Evolutionary conservation across 371 early-diverging fungal species (phyloP), one percentile per base, ranked within the genome.

Genomic region (Synchytrium microbalum): DNA sequence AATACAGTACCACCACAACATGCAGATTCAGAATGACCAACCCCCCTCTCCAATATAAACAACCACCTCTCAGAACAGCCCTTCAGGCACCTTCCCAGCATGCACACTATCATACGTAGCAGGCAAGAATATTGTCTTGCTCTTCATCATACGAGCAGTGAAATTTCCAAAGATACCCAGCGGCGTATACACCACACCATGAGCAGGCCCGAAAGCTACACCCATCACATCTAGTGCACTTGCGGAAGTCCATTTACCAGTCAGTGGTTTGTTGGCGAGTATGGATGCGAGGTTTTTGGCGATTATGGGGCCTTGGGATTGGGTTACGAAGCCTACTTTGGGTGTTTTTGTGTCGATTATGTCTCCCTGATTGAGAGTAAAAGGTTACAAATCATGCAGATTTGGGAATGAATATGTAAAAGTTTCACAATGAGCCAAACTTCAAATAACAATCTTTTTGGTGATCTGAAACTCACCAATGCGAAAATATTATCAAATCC

Each of bases 401-500:
- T n/a, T n/a, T n/a, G n/a, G n/a, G n/a, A n/a, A n/a, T n/a, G n/a
- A n/a, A n/a, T n/a, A n/a, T n/a, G n/a, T n/a, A n/a, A n/a, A n/a
- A n/a, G n/a, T n/a, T n/a, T n/a, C n/a, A n/a, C n/a, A n/a, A n/a
- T n/a, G n/a, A n/a, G n/a, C n/a, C n/a, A n/a, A n/a, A n/a, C n/a
- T n/a, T n/a, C n/a, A n/a, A n/a, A n/a, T n/a, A n/a, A n/a, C n/a
- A n/a, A n/a, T n/a, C n/a, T n/a, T n/a, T n/a, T n/a, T n/a, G n/a
- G n/a, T n/a, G n/a, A n/a, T n/a, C 46, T 10, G 19, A 38, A 5
- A 38, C 46, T 10, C 19, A 38, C 71, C 2, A 64, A 30, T 2
- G 71, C 59, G 32, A 71, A 71, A 54, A 71, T 67, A 59, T 66
- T 30, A 2, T 27, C 33, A 52, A 57, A 57, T 2, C 54, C 61